A percentile compares a stretch with the other conserved stretches of the same genome.
These are phyloP conservation scores for Ophiognomonia clavigignenti-juglandacearum DNA, from an alignment of 2,329 filamentous ascomycete species.

Conservation along the genomic window DNA sequence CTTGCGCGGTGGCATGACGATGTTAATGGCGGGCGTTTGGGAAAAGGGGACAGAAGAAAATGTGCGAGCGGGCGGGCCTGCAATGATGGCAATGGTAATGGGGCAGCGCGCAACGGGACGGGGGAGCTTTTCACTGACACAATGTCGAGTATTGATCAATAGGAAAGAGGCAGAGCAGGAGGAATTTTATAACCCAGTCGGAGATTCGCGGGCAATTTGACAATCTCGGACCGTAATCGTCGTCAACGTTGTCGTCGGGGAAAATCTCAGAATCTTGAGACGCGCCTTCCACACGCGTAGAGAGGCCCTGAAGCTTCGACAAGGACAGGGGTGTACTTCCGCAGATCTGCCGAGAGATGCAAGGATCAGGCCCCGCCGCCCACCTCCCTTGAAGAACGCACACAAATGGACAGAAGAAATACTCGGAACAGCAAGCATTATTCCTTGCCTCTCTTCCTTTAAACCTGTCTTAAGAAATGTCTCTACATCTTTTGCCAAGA, in stretches of 20 bases:
- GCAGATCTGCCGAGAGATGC: no score
- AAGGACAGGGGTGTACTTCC: background rate
- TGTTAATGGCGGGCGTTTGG: background rate
- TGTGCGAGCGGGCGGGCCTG: no score
- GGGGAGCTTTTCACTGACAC: no score
- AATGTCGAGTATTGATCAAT: background rate
- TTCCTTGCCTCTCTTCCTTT: no score
- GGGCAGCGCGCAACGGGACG: no score
- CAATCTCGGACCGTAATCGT: background rate
- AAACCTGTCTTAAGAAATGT: no score
- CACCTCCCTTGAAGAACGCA: no score
- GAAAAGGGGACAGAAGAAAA: no score
- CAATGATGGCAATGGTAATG: no score
- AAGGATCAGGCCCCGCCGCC: background rate
- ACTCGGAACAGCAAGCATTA: no score
- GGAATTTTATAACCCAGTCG: background rate
- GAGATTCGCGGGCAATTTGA: background rate
- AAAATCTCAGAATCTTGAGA: conserved; percentile 6
- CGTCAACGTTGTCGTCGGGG: conserved; percentile 5
- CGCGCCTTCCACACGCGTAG: conserved; percentile 9
- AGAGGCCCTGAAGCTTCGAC: background rate
- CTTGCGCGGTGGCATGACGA: conserved; percentile 53
- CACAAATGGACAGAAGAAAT: no score
- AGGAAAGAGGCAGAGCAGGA: background rate
- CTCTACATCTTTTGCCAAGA: no score